phyloP scores from a whole-genome alignment of 768 basidiomycete genomes.

The Mycena olivaceomarginata region DNA sequence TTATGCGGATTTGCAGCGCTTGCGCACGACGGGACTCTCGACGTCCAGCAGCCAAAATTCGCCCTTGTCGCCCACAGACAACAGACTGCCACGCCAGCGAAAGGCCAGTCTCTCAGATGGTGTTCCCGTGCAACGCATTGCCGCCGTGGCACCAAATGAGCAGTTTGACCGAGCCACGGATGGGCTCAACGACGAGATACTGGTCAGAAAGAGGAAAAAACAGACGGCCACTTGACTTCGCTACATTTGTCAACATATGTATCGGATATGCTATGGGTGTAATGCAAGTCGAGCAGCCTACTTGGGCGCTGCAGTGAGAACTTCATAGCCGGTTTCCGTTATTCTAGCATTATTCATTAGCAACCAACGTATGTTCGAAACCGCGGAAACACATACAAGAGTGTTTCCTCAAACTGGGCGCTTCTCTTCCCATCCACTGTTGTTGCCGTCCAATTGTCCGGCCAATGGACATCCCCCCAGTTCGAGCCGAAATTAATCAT shows the following conservation, averaged over 20 bases:
- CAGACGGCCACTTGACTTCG: slow-evolving; percentile 41
- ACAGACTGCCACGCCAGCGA: slow-evolving; percentile 55
- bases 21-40: slow-evolving; percentile 62
- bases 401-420: slow-evolving; percentile 98
- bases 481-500: slow-evolving; percentile 94
- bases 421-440: slow-evolving; percentile 93
- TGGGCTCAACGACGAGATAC: slow-evolving; percentile 80
- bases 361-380: slow-evolving; percentile 8
- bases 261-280: not conserved
- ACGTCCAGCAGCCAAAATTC: not conserved
- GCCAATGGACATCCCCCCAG: slow-evolving; percentile 91
- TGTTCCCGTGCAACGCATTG: slow-evolving; percentile 79
- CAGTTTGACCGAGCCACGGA: slow-evolving; percentile 79
- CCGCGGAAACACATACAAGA: slow-evolving; percentile 79
- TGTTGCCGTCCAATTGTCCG: slow-evolving; percentile 97
- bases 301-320: slow-evolving; percentile 79
- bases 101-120: slow-evolving; percentile 80
- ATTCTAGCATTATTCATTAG: slow-evolving; percentile 69
- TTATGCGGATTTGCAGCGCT: slow-evolving; percentile 88
- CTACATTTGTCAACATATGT: slow-evolving; percentile 5
- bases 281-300: not conserved
- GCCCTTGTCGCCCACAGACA: slow-evolving; percentile 15
- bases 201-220: slow-evolving; percentile 54
- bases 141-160: slow-evolving; percentile 73
- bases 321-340: slow-evolving; percentile 93